phyloP scores from a whole-genome alignment of 2,329 filamentous ascomycete genomes.

The Ploettnerulaceae sp. region DNA sequence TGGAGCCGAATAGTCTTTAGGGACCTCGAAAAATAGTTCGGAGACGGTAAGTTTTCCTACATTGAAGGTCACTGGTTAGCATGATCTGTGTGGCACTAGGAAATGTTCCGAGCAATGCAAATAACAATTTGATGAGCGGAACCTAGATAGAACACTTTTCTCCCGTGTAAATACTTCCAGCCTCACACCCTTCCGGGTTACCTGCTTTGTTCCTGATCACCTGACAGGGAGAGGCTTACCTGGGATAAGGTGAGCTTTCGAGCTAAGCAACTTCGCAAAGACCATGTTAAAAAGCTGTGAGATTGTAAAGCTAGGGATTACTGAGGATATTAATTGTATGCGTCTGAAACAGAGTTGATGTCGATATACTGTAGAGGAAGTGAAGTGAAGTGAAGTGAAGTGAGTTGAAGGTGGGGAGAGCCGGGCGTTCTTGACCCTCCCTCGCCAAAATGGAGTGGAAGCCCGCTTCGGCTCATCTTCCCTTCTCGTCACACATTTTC shows the following conservation, averaged over 20 bases:
- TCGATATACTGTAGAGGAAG: background rate
- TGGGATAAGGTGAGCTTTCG: slow-evolving; percentile 40
- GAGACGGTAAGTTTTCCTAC: slow-evolving; percentile 71
- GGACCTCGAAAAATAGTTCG: slow-evolving; percentile 83
- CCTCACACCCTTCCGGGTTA: background rate
- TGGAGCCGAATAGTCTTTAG: slow-evolving; percentile 71
- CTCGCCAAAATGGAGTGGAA: no score
- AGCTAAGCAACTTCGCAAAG: slow-evolving; percentile 31
- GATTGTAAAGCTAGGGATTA: no score
- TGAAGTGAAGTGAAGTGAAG: background rate
- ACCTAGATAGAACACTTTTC: no score
- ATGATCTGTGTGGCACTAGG: no score
- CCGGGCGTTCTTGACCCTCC: background rate
- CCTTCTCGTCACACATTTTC: background rate
- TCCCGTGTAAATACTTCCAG: background rate
- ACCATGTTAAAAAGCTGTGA: slow-evolving; percentile 18
- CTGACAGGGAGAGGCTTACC: slow-evolving; percentile 25
- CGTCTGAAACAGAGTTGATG: background rate
- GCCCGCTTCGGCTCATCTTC: background rate
- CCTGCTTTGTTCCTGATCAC: no score
- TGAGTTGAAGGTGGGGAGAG: background rate
- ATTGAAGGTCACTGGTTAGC: slow-evolving; percentile 5
- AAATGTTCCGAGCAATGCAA: no score
- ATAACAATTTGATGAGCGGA: no score
- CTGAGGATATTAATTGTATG: no score